phyloP scores from a whole-genome alignment of 2,329 filamentous ascomycete genomes.

The Phyllosticta citrichinensis region DNA sequence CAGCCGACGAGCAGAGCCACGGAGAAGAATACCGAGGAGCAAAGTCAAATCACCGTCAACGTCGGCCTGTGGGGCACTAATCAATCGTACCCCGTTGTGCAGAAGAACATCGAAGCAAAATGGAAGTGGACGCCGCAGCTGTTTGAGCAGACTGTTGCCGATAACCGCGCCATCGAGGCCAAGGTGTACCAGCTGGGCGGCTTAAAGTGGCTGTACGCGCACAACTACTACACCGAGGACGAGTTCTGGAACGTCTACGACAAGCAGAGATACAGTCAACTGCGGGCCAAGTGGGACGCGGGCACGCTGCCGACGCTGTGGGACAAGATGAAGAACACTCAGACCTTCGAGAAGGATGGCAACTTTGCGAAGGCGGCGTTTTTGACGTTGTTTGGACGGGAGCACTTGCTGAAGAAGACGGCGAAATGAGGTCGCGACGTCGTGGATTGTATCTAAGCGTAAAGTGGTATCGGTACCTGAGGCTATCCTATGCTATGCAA shows the following conservation, averaged over 20 bases:
- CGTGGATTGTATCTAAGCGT: no score
- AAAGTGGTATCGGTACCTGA: background rate
- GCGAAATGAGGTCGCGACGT: background rate
- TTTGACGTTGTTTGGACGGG: background rate
- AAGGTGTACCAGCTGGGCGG: slow-evolving; percentile 50
- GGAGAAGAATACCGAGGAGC: slow-evolving; percentile 19
- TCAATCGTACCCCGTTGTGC: slow-evolving; percentile 46
- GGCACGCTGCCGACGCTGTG: background rate
- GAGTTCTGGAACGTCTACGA: slow-evolving; percentile 50
- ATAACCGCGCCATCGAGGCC: slow-evolving; percentile 51
- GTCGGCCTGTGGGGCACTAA: slow-evolving; percentile 60
- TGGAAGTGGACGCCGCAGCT: background rate
- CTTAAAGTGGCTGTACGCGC: slow-evolving; percentile 62
- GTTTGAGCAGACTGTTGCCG: background rate
- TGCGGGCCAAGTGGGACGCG: background rate
- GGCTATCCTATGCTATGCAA: background rate
- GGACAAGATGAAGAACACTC: background rate
- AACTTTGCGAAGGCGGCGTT: background rate
- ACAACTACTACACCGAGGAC: slow-evolving; percentile 56
- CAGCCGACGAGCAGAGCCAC: slow-evolving; percentile 3
- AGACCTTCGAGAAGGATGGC: background rate
- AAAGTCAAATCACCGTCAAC: slow-evolving; percentile 38
- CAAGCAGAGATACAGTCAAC: background rate
- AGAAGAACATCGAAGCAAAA: slow-evolving; percentile 18
- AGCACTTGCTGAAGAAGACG: background rate